A percentile compares a stretch with the other conserved stretches of the same genome.
Conservation (phyloP, 768 basidiomycete species). For the Solioccasus polychromus region DNA sequence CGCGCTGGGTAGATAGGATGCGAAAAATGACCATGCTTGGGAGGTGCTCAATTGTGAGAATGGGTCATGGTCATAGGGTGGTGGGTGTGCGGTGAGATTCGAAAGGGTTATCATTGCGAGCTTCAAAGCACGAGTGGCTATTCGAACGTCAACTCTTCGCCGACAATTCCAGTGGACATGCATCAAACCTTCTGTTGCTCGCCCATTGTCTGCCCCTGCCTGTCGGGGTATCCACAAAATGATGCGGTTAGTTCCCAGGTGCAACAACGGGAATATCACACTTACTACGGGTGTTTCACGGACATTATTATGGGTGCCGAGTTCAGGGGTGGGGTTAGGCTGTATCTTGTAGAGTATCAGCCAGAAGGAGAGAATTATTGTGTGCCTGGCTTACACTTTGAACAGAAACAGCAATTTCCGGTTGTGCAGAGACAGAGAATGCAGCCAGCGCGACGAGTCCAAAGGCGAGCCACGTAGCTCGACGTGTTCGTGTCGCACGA, state of each 20-base stretch:
- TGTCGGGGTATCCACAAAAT: constrained; percentile 13
- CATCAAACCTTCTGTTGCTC: constrained; percentile 49
- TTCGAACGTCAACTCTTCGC: constrained; percentile 2
- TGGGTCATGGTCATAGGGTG: constrained; percentile 54
- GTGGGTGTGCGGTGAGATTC: constrained; percentile 58
- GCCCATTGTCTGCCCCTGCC: constrained; percentile 33
- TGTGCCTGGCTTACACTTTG: constrained; percentile 14
- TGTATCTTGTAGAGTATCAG: constrained; percentile 11
- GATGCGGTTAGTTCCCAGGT: not conserved
- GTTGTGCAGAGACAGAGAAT: constrained; percentile 43
- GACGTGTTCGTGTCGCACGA: constrained; percentile 29
- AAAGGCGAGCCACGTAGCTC: constrained; percentile 60
- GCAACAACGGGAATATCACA: not conserved
- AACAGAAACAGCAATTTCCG: constrained; percentile 12
- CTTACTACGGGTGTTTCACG: constrained; percentile 17
- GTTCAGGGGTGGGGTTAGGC: constrained; percentile 9
- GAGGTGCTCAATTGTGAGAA: constrained; percentile 35
- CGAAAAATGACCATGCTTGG: constrained; percentile 50
- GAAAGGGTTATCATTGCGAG: constrained; percentile 69
- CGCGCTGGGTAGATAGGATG: constrained; percentile 63
- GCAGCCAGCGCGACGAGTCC: constrained; percentile 52
- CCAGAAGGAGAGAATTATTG: not conserved
- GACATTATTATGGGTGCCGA: constrained; percentile 1
- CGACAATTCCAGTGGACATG: not conserved
- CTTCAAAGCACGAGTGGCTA: constrained; percentile 73